Percentiles rank a stretch among this genome's conserved stretches.
Evolutionary conservation across 371 early-diverging fungal species (phyloP).

Genomic region (Mucor saturninus): DNA sequence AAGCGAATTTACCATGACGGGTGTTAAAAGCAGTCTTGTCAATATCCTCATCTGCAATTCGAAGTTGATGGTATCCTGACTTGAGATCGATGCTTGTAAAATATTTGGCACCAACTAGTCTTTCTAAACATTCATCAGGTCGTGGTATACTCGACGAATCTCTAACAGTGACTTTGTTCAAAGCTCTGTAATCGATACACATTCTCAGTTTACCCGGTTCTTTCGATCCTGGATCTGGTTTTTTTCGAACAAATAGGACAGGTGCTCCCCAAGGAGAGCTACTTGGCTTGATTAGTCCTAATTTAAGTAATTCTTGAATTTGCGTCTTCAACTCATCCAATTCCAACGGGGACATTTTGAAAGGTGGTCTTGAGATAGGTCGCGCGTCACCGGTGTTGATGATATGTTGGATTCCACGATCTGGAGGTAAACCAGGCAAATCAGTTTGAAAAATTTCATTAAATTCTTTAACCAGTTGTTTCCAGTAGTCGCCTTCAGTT

Average conservation of each 20-base stretch:
- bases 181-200: slow-evolving; percentile 36
- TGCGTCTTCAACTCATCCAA: slow-evolving; percentile 36
- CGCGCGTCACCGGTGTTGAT: slow-evolving; percentile 28
- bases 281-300: slow-evolving; percentile 18
- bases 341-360: slow-evolving; percentile 33
- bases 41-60: slow-evolving; percentile 25
- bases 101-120: slow-evolving; percentile 28
- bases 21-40: slow-evolving; percentile 47
- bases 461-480: slow-evolving; percentile 9
- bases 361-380: slow-evolving; percentile 27
- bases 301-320: slow-evolving; percentile 24
- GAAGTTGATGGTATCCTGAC: slow-evolving; percentile 46
- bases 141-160: slow-evolving; percentile 51
- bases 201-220: slow-evolving; percentile 46
- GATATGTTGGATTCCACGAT: slow-evolving; percentile 23
- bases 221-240: slow-evolving; percentile 41
- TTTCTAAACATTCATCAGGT: slow-evolving; percentile 52
- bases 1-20: slow-evolving; percentile 47
- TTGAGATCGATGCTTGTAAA: slow-evolving; percentile 59
- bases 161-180: slow-evolving; percentile 53
- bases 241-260: slow-evolving; percentile 55
- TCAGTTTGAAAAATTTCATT: slow-evolving; percentile 7
- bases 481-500: background rate
- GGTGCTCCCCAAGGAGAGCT: slow-evolving; percentile 58
- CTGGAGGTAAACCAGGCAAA: slow-evolving; percentile 19